A percentile compares a stretch with the other conserved stretches of the same genome.
These are phyloP conservation scores for Suhomyces xylopsoci DNA, from an alignment of 805 yeast species.

Conservation along the genomic window DNA sequence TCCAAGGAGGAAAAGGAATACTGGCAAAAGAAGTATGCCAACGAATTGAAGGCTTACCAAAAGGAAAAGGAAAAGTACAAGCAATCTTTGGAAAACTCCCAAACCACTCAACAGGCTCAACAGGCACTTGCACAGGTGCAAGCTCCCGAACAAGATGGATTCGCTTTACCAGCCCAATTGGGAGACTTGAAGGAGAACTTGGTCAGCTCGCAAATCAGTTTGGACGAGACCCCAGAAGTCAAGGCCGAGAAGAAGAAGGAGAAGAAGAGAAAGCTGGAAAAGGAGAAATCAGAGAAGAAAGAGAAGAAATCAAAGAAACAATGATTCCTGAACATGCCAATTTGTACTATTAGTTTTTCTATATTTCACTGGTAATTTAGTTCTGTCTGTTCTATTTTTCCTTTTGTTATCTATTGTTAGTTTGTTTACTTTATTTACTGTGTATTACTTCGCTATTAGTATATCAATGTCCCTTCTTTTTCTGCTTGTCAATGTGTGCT, in stretches of 20 bases:
- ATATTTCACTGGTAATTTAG: background rate
- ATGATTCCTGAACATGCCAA: background rate
- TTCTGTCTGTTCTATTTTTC: constrained; percentile 1
- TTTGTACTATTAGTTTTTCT: background rate
- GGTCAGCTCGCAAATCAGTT: background rate
- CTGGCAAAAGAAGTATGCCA: constrained; percentile 61
- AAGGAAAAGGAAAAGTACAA: constrained; percentile 36
- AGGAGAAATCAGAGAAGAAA: constrained; percentile 13
- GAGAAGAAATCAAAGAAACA: constrained; percentile 16
- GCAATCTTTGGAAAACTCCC: constrained; percentile 21
- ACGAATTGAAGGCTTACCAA: constrained; percentile 38
- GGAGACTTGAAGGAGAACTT: background rate
- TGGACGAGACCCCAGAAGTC: background rate
- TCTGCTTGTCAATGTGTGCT: constrained; percentile 87
- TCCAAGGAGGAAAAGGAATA: constrained; percentile 61
- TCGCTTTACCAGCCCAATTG: background rate
- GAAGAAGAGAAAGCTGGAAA: constrained; percentile 14
- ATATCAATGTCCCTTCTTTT: constrained; percentile 67
- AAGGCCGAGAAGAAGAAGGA: constrained; percentile 10
- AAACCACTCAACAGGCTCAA: constrained; percentile 7
- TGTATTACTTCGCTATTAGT: constrained; percentile 1
- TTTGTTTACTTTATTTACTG: background rate
- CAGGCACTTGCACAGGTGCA: constrained; percentile 2
- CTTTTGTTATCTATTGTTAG: background rate
- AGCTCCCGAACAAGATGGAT: background rate